Evolutionary conservation across 2,329 filamentous ascomycete species (phyloP), one percentile per base, ranked within the genome.

Genomic region (Hymenoscyphus albidus): DNA sequence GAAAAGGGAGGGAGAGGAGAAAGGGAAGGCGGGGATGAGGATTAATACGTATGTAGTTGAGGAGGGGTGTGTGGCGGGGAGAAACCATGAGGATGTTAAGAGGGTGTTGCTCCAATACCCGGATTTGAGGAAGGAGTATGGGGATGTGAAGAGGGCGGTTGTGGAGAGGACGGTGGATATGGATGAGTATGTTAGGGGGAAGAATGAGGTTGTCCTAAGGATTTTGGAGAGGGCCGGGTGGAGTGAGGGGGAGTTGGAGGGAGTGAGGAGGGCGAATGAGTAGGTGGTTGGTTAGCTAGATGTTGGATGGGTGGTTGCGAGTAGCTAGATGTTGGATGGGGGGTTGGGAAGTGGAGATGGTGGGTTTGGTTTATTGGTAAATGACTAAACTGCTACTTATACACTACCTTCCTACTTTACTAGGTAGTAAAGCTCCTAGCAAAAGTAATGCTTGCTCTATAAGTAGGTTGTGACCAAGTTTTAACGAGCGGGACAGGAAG

Each of bases 81-180:
- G 74, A n/a, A 79, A 78, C 62, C 77, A 80, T 66, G 69, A 77
- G 13, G 75, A 69, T 48, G 57, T 79, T 27, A 74, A 77, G n/a
- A 72, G 77, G 57, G 72, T 76, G 2, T 70, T 79, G 22, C 66
- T 73, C 3, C 40, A 65, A 3, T 22, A 22, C 22, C 22, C 22
- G 22, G 22, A 22, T 22, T 22, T 22, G 22, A 22, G 22, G 22
- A 22, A 22, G 22, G 22, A 22, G 22, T 22, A 22, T 22, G 22
- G 22, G 22, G 22, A 22, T 38, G 61, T 68, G 44, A 72, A 72
- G 60, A 62, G n/a, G 51, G 16, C 44, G n/a, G 18, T 71, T 58
- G 66, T 62, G n/a, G 42, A 60, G 40, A 31, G 18, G 27, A 66
- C 66, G 1, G 44, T 64, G 38, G 10, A 59, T 13, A 42, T 69